phyloP scores from a whole-genome alignment of 805 yeast genomes.

The Saccharomyces eubayanus region DNA sequence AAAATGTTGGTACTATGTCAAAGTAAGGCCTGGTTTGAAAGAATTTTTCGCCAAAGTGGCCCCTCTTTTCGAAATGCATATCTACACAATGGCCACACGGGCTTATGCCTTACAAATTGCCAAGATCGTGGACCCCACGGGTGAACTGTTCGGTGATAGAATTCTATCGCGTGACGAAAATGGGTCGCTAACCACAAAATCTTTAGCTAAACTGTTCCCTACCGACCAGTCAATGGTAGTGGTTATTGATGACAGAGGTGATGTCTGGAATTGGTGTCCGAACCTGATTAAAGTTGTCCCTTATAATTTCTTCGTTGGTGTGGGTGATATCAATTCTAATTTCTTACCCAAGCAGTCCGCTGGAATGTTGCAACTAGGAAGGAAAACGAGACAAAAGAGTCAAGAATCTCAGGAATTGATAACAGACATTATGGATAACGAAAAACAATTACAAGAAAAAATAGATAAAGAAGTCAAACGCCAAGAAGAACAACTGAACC shows the following conservation, averaged over 20 bases:
- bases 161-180: constrained; percentile 90
- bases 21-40: constrained; percentile 77
- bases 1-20: constrained; percentile 84
- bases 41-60: constrained; percentile 61
- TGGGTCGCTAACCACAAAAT: constrained; percentile 84
- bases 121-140: constrained; percentile 82
- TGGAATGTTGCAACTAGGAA: constrained; percentile 40
- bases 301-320: constrained; percentile 91
- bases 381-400: constrained; percentile 26
- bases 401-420: constrained; percentile 28
- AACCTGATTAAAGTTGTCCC: constrained; percentile 90
- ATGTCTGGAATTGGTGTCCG: constrained; percentile 96
- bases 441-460: constrained; percentile 24
- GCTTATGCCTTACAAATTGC: constrained; percentile 88
- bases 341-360: constrained; percentile 77
- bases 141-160: constrained; percentile 79
- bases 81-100: constrained; percentile 96
- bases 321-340: constrained; percentile 92
- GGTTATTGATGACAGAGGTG: constrained; percentile 94
- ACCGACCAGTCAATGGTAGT: constrained; percentile 95
- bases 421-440: constrained; percentile 29
- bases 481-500: constrained; percentile 31
- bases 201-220: constrained; percentile 81
- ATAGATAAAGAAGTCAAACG: constrained; percentile 29
- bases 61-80: constrained; percentile 75